Evolutionary conservation across 169 alveolate species (phyloP), one percentile per base, ranked within the genome.

Genomic region (Plasmodium yoelii): DNA sequence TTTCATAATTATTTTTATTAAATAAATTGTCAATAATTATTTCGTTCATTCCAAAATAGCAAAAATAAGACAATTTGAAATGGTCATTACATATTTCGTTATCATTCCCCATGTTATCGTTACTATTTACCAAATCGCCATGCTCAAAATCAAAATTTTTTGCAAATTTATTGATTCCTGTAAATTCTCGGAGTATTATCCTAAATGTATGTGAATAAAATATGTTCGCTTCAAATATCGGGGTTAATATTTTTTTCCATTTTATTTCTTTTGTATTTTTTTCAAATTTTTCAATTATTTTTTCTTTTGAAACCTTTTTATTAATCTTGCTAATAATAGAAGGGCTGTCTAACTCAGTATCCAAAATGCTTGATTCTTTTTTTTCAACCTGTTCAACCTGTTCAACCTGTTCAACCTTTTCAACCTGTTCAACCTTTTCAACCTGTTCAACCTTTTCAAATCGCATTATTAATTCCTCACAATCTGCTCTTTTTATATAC

Each of bases 21-120:
- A 28, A 53, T 8, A 82, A 42, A 8, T 82, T 46, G 2, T 9
- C 46, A 4, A 82, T 18, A 15, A 51, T n/a, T 9, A 82, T 68
- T 67, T 82, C 90, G 6, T 82, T 39, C 55, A 46, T 55, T 44
- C 86, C 86, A 18, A 82, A 69, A 39, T 86, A 82, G 24, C 90
- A 67, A 19, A 53, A 82, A 19, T 82, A 82, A 28, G 73, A 67
- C 7, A 82, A 57, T 10, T 82, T 56, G 46, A 82, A 44, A 5
- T 34, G 19, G 19, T 3, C 13, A n/a, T 39, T 18, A 6, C 15
- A 22, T 15, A 10, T 22, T 47, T 46, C 1, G 10, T 2, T 61
- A 2, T 28, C 1, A 0, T 2, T 28, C 5, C 1, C 42, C 42
- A 34, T 34, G n/a, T n/a, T n/a, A n/a, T 34, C 7, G n/a, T 3